phyloP scores from a whole-genome alignment of 2,329 filamentous ascomycete genomes.

The Fusarium anthophilum region DNA sequence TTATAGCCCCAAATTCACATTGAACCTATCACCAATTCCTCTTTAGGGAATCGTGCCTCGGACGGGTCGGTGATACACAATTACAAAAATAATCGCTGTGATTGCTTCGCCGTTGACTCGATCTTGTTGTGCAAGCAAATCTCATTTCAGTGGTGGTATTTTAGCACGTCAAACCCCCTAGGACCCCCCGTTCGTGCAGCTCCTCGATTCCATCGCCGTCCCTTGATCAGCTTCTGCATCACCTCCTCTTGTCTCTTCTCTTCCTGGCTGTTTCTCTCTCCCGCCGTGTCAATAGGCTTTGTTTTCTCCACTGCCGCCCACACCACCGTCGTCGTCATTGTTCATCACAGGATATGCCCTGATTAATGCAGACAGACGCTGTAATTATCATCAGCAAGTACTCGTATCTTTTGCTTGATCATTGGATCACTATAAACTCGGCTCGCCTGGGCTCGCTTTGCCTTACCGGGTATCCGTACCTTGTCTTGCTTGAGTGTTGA shows the following conservation, averaged over 20 bases:
- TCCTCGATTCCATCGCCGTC: conserved; percentile 20
- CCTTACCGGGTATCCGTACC: conserved; percentile 1
- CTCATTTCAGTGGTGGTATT: conserved; percentile 24
- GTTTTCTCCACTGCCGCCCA: conserved; percentile 25
- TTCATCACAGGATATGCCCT: conserved; percentile 3
- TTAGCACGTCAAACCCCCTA: conserved; percentile 14
- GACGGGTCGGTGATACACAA: conserved; percentile 16
- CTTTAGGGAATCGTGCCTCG: conserved; percentile 33
- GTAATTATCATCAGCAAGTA: neutral
- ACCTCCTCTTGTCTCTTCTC: conserved; percentile 24
- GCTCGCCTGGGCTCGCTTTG: conserved; percentile 1
- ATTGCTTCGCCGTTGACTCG: conserved; percentile 4
- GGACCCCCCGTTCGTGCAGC: conserved; percentile 14
- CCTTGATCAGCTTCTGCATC: conserved; percentile 20
- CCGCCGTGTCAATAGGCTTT: conserved; percentile 2
- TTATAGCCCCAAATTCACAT: neutral
- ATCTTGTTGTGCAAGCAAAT: conserved; percentile 12
- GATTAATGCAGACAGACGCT: neutral
- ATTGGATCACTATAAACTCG: neutral
- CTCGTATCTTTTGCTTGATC: neutral
- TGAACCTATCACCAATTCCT: conserved; percentile 38
- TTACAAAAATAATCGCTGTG: neutral
- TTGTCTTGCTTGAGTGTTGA: neutral
- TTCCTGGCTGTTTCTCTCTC: conserved; percentile 11
- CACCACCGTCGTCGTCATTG: conserved; percentile 25